A percentile compares a stretch with the other conserved stretches of the same genome.
Conservation (phyloP, 1,139 yeast species). For the Blastobotrys ciferrii region DNA sequence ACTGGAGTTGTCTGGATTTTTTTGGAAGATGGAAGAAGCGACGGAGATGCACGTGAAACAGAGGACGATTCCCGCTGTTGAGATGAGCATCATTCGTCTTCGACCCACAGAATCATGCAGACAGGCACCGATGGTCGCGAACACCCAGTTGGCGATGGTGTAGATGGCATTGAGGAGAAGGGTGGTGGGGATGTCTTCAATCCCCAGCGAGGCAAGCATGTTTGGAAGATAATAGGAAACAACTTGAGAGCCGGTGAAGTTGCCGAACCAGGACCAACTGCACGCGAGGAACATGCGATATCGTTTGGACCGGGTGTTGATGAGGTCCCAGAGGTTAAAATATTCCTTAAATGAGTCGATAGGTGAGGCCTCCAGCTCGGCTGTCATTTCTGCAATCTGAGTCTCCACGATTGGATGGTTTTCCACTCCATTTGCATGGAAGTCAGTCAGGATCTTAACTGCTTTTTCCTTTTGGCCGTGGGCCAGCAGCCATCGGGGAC, state of each 20-base stretch:
- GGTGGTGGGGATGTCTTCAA: conserved; percentile 14
- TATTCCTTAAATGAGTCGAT: conserved; percentile 13
- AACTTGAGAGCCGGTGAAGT: conserved; percentile 19
- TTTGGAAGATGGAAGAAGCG: conserved; percentile 19
- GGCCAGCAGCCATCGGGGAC: conserved; percentile 62
- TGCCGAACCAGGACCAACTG: conserved; percentile 20
- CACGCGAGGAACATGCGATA: conserved; percentile 18
- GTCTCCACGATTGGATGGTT: conserved; percentile 19
- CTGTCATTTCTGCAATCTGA: conserved; percentile 18
- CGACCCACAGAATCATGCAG: conserved; percentile 23
- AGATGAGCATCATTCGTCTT: conserved; percentile 21
- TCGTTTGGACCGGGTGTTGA: conserved; percentile 17
- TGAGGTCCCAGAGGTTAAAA: conserved; percentile 17
- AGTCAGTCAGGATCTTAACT: conserved; percentile 29
- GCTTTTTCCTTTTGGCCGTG: conserved; percentile 48
- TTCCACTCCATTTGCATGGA: conserved; percentile 23
- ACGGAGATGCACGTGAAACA: conserved; percentile 21
- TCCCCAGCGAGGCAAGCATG: conserved; percentile 19
- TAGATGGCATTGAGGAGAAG: conserved; percentile 22
- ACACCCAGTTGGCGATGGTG: conserved; percentile 20
- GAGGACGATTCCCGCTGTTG: conserved; percentile 18
- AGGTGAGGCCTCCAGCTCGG: conserved; percentile 16
- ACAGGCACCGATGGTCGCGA: conserved; percentile 22
- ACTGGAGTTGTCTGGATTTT: conserved; percentile 13
- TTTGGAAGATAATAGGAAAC: conserved; percentile 19